These are phyloP conservation scores for Cenchrus americanus DNA, from an alignment of 176 grass and related monocot species.

Conservation along the genomic window DNA sequence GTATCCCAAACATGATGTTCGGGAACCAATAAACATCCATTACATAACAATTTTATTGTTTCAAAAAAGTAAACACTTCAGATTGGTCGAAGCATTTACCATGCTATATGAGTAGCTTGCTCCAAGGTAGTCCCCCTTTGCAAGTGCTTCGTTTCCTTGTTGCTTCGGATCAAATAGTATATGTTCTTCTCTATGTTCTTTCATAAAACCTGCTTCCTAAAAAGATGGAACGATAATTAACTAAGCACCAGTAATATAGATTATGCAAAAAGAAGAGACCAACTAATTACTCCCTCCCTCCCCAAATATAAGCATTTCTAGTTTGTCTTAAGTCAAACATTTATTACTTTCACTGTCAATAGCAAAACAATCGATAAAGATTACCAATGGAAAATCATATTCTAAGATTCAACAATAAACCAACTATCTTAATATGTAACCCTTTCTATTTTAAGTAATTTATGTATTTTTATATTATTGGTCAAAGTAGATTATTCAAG, in stretches of 20 bases:
- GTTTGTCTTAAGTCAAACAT: no score
- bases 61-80: background rate
- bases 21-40: background rate
- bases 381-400: no score
- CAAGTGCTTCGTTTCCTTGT: background rate
- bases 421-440: no score
- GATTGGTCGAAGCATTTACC: background rate
- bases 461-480: no score
- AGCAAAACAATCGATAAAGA: no score
- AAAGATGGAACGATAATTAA: background rate
- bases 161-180: background rate
- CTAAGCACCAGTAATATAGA: background rate
- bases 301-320: no score
- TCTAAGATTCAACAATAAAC: no score
- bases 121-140: constrained; percentile 1
- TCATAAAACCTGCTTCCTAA: background rate
- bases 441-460: no score
- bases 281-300: background rate
- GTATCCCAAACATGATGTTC: background rate
- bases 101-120: background rate
- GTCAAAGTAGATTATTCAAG: no score
- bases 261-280: background rate
- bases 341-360: no score
- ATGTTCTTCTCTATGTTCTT: background rate
- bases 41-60: background rate